These are phyloP conservation scores for Cyberlindnera maritima DNA, from an alignment of 805 yeast genomes.

Conservation along the genomic window DNA sequence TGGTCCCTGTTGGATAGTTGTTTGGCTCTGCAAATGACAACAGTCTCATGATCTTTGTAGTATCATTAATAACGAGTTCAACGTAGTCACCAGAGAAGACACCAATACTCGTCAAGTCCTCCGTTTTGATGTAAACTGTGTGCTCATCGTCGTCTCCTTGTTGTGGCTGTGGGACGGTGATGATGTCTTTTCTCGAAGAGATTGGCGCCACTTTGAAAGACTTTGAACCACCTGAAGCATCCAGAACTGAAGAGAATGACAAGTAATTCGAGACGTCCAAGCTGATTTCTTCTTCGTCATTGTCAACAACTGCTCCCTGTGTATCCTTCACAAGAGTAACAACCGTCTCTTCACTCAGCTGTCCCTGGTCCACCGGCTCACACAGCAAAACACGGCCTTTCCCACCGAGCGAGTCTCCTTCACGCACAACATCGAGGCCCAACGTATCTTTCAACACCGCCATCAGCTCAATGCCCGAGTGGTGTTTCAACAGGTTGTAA, in stretches of 20 bases:
- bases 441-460: constrained; percentile 9
- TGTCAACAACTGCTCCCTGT: not conserved
- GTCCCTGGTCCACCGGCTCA: constrained; percentile 76
- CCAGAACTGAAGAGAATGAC: not conserved
- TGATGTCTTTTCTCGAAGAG: not conserved
- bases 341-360: constrained; percentile 42
- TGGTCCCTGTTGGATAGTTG: constrained; percentile 33
- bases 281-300: constrained; percentile 2
- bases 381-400: constrained; percentile 52
- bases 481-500: constrained; percentile 18
- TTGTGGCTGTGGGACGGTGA: constrained; percentile 1
- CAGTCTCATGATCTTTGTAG: constrained; percentile 29
- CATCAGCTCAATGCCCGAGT: constrained; percentile 17
- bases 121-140: constrained; percentile 44
- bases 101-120: constrained; percentile 54
- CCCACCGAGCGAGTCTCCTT: constrained; percentile 18
- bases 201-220: constrained; percentile 2
- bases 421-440: constrained; percentile 17
- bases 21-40: constrained; percentile 68
- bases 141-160: constrained; percentile 43
- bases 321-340: constrained; percentile 47
- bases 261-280: constrained; percentile 22
- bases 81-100: constrained; percentile 69
- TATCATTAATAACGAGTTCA: constrained; percentile 25
- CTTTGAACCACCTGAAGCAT: not conserved